phyloP scores from a whole-genome alignment of 257 asterid species.

The Avicennia marina region DNA sequence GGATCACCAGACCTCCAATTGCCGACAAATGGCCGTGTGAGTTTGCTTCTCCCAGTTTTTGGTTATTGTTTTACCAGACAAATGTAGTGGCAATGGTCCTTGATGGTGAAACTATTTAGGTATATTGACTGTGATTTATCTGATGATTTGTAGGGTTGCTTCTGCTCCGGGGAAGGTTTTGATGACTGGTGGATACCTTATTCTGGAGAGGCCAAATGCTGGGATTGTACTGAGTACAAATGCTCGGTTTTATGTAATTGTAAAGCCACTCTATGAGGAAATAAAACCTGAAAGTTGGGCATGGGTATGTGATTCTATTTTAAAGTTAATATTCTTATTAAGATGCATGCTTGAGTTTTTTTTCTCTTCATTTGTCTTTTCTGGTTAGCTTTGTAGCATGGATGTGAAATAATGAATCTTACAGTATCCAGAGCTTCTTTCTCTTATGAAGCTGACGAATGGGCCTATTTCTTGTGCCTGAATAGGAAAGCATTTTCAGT shows the following conservation, averaged over 20 bases:
- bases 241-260: constrained; percentile 91
- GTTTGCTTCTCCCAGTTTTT: constrained; percentile 12
- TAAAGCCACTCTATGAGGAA: constrained; percentile 72
- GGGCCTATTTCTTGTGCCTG: not conserved
- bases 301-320: constrained; percentile 51
- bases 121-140: no score
- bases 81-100: not conserved
- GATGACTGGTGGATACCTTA: constrained; percentile 97
- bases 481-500: not conserved
- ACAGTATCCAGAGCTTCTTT: no score
- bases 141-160: constrained; percentile 78
- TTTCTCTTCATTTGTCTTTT: no score
- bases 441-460: not conserved
- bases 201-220: constrained; percentile 94
- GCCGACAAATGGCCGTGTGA: constrained; percentile 47
- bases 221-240: constrained; percentile 96
- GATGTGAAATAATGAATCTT: no score
- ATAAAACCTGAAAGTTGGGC: constrained; percentile 70
- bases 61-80: not conserved
- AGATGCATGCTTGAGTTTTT: not conserved
- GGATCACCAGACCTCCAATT: constrained; percentile 16
- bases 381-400: no score
- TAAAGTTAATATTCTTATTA: not conserved
- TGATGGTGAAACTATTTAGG: no score
- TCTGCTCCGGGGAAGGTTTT: constrained; percentile 99